phyloP scores from a whole-genome alignment of 73 alveolate species.

The Urostyla sp. region DNA sequence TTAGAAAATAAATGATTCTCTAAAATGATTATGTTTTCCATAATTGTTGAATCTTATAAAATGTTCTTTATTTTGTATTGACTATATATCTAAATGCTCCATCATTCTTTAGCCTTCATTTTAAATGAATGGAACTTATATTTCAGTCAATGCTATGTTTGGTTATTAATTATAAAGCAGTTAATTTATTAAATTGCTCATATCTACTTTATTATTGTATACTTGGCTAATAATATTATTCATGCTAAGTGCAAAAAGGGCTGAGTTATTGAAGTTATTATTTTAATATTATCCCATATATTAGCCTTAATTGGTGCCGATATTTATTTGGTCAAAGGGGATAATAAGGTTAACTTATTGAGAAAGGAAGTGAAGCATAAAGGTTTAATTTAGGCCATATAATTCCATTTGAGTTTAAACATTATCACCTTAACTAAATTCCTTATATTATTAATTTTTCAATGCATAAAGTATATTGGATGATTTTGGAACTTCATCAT shows the following conservation, averaged over 20 bases:
- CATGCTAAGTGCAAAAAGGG: too few relatives aligned
- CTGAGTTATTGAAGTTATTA: neutral
- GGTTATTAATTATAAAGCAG: neutral
- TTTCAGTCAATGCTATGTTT: too few relatives aligned
- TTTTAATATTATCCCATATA: too few relatives aligned
- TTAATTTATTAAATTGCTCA: neutral
- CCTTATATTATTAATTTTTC: neutral
- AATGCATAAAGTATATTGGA: slow-evolving; percentile 2
- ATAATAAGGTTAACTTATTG: neutral
- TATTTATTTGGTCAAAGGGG: neutral
- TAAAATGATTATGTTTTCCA: too few relatives aligned
- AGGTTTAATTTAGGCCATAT: slow-evolving; percentile 11
- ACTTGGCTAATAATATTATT: too few relatives aligned
- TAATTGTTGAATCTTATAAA: too few relatives aligned
- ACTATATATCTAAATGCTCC: too few relatives aligned
- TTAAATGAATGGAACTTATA: too few relatives aligned
- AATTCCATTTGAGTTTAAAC: neutral
- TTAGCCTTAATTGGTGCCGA: neutral
- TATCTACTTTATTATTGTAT: too few relatives aligned
- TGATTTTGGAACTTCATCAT: slow-evolving; percentile 47
- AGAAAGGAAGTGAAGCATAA: slow-evolving; percentile 19
- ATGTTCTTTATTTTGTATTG: too few relatives aligned
- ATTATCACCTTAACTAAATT: neutral
- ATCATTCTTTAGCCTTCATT: too few relatives aligned
- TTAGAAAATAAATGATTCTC: too few relatives aligned